Evolutionary conservation across 345 rosid species (phyloP).

Genomic region (Dipteronia sinensis): DNA sequence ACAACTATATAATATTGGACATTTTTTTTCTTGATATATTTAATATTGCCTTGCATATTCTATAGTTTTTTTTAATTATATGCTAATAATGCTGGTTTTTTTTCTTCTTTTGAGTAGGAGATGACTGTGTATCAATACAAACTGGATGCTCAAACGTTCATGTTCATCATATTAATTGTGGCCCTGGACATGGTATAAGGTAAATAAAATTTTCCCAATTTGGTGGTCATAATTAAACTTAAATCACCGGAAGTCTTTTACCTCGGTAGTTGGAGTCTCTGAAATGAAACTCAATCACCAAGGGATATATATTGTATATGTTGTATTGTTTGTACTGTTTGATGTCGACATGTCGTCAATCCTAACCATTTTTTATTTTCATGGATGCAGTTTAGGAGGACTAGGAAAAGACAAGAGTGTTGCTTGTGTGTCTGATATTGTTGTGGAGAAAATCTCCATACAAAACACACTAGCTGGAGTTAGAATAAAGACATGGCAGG

Average conservation of each 20-base stretch:
- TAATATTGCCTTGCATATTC: background rate
- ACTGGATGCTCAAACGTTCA: slow-evolving; percentile 82
- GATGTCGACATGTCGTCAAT: too few species aligned
- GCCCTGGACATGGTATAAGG: slow-evolving; percentile 99
- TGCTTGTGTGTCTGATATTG: slow-evolving; percentile 73
- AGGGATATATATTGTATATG: too few species aligned
- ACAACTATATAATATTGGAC: background rate
- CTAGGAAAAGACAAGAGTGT: slow-evolving; percentile 72
- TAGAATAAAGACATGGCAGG: slow-evolving; percentile 97
- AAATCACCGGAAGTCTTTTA: background rate
- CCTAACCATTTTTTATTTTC: background rate
- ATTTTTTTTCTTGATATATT: background rate
- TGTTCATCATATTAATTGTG: slow-evolving; percentile 72
- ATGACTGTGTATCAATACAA: slow-evolving; percentile 91
- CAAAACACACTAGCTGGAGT: slow-evolving; percentile 68
- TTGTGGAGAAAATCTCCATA: slow-evolving; percentile 57
- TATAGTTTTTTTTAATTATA: background rate
- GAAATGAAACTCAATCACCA: too few species aligned
- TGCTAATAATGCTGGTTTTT: background rate
- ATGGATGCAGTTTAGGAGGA: slow-evolving; percentile 61
- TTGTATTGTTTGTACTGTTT: too few species aligned
- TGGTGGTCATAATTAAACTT: background rate
- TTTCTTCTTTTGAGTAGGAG: slow-evolving; percentile 44
- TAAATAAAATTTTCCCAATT: slow-evolving; percentile 12
- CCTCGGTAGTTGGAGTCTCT: too few species aligned